These are phyloP conservation scores for Aspergillus texensis DNA, from an alignment of 2,329 filamentous ascomycete genomes.

Conservation along the genomic window DNA sequence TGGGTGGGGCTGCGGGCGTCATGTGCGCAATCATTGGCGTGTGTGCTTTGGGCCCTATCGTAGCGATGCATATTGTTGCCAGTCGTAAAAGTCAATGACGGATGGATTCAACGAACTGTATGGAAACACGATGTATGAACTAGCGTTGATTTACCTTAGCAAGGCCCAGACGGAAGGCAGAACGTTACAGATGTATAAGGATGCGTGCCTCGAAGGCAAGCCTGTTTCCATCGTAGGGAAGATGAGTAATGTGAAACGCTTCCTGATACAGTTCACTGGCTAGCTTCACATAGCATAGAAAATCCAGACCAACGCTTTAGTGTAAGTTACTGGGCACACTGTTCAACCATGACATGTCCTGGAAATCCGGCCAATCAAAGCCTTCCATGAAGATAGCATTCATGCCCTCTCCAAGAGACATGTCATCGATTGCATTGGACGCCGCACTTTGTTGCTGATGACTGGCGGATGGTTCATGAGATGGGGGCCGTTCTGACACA, in stretches of 20 bases:
- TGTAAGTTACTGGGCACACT: slow-evolving; percentile 36
- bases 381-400: slow-evolving; percentile 27
- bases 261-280: neutral
- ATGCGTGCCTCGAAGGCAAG: neutral
- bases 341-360: slow-evolving; percentile 39
- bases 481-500: slow-evolving; percentile 21
- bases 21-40: slow-evolving; percentile 40
- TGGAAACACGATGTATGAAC: neutral
- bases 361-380: slow-evolving; percentile 34
- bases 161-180: no score
- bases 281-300: neutral
- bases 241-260: no score
- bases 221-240: neutral
- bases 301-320: slow-evolving; percentile 7
- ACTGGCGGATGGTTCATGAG: slow-evolving; percentile 3
- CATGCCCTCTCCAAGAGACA: slow-evolving; percentile 32
- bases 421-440: slow-evolving; percentile 20
- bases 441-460: neutral
- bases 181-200: neutral
- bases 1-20: slow-evolving; percentile 39
- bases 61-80: slow-evolving; percentile 33
- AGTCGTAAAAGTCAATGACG: slow-evolving; percentile 2
- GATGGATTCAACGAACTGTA: neutral
- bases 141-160: neutral
- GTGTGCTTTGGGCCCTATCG: slow-evolving; percentile 33